phyloP scores from a whole-genome alignment of 495 filamentous ascomycete genomes.

The Penicillium roqueforti region DNA sequence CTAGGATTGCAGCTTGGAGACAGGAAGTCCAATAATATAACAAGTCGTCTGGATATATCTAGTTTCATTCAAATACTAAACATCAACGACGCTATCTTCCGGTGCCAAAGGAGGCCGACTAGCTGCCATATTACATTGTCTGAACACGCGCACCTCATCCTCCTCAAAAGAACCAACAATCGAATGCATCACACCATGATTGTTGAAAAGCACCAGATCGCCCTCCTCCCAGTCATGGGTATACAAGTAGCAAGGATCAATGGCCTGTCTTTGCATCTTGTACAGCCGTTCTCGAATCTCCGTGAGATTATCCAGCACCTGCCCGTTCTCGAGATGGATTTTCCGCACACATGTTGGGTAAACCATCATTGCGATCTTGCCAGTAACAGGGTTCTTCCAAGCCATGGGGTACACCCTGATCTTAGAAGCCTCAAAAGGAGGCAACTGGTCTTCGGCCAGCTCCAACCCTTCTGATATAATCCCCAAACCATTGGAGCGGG shows the following conservation, averaged over 20 bases:
- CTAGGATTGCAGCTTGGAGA: no score
- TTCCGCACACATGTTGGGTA: slow-evolving; percentile 61
- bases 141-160: slow-evolving; percentile 62
- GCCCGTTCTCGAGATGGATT: slow-evolving; percentile 57
- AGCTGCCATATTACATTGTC: slow-evolving; percentile 68
- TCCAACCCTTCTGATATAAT: slow-evolving; percentile 56
- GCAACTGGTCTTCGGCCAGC: slow-evolving; percentile 50
- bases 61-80: not conserved
- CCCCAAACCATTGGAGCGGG: slow-evolving; percentile 60
- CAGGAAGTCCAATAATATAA: no score
- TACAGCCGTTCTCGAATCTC: slow-evolving; percentile 59
- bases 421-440: slow-evolving; percentile 53
- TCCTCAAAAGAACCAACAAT: slow-evolving; percentile 66
- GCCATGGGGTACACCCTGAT: slow-evolving; percentile 63
- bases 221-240: slow-evolving; percentile 69
- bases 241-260: slow-evolving; percentile 59
- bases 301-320: slow-evolving; percentile 56
- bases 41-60: no score
- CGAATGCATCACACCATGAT: slow-evolving; percentile 63
- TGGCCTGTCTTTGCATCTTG: slow-evolving; percentile 59
- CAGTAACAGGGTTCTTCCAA: slow-evolving; percentile 65
- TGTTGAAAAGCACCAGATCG: slow-evolving; percentile 67
- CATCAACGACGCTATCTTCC: not conserved
- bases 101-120: slow-evolving; percentile 11
- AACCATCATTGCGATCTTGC: slow-evolving; percentile 58